Conservation (phyloP, 306 rosid species). For the Cyamopsis tetragonoloba region DNA sequence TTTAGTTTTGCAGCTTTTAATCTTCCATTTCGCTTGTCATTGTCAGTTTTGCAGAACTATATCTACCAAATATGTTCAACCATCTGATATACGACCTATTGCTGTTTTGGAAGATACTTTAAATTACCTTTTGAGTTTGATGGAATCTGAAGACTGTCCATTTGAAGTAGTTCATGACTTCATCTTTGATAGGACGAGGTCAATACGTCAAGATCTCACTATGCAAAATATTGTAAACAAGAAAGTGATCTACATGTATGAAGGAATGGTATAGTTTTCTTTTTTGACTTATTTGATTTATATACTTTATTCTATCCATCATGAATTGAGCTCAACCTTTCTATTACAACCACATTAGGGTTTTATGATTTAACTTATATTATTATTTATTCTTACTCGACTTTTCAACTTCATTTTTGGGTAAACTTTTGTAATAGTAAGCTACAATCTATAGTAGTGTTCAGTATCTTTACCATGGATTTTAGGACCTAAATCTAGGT, state of each 20-base stretch:
- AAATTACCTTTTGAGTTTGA: conserved; percentile 51
- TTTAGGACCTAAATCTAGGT: no score
- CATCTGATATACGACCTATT: conserved; percentile 80
- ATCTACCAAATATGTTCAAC: conserved; percentile 47
- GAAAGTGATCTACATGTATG: conserved; percentile 63
- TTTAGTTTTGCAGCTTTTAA: conserved; percentile 9
- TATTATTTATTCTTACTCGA: not conserved
- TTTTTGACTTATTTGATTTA: not conserved
- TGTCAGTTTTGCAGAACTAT: conserved; percentile 88
- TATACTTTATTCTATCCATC: conserved; percentile 5
- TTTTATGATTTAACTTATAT: not conserved
- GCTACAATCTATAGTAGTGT: no score
- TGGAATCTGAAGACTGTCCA: conserved; percentile 53
- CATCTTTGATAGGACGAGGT: conserved; percentile 86
- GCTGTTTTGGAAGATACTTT: conserved; percentile 71
- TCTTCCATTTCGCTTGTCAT: conserved; percentile 27
- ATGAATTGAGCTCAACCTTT: not conserved
- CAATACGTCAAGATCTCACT: conserved; percentile 89
- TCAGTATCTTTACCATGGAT: no score
- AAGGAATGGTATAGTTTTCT: conserved; percentile 63
- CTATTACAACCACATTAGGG: not conserved
- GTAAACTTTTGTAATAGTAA: no score
- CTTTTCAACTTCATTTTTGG: conserved; percentile 14
- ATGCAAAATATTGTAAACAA: conserved; percentile 65
- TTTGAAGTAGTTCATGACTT: conserved; percentile 87